Evolutionary conservation across 495 filamentous ascomycete species (phyloP), one percentile per base, ranked within the genome.

Genomic region (Aspergillus diversus): DNA sequence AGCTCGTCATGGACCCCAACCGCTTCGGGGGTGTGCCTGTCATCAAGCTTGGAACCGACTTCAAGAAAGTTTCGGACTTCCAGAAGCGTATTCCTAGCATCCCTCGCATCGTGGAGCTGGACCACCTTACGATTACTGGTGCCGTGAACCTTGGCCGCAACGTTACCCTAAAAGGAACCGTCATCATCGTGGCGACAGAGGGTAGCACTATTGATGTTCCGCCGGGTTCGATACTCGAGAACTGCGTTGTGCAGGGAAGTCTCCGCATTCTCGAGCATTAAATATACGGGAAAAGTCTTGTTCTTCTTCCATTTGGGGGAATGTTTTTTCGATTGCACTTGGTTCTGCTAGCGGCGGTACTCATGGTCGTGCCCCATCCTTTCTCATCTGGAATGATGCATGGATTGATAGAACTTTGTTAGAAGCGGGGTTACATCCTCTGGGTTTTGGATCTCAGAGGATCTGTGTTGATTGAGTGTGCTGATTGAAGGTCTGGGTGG

Each of bases 51-150:
- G 95, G 95, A 67, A 88, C 83, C 68, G 95, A 99, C 86, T 99
- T 98, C 87, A 99, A 99, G 90, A 99, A 99, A 87, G 95, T 99
- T 35, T 97, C 94, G 16, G 94, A 96, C 81, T 99, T 99, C 89
- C 93, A 97, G 86, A 92, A 96, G 83, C 92, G 91, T 73, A 97
- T 99, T 70, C 84, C 89, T 63, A 92, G 88, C 78, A 99, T 99
- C 70, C 95, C 95, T 55, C 97, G 94, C 81, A 97, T 99, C 72
- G 87, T 98, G 64, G 95, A 99, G 81, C 87, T 99, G 46, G 95
- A 99, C 71, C 95, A 99, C 68, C 84, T 99, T 49, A 99, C 95
- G 67, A 93, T 99, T 69, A 99, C 95, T 27, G 95, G 95, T 71
- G 90, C 91, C 39, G 96, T 99, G 68, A 98, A 97, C 82, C 83